A percentile compares a stretch with the other conserved stretches of the same genome.
phyloP scores from a whole-genome alignment of 164 flowering plant genomes.

The Sextonia rubra region DNA sequence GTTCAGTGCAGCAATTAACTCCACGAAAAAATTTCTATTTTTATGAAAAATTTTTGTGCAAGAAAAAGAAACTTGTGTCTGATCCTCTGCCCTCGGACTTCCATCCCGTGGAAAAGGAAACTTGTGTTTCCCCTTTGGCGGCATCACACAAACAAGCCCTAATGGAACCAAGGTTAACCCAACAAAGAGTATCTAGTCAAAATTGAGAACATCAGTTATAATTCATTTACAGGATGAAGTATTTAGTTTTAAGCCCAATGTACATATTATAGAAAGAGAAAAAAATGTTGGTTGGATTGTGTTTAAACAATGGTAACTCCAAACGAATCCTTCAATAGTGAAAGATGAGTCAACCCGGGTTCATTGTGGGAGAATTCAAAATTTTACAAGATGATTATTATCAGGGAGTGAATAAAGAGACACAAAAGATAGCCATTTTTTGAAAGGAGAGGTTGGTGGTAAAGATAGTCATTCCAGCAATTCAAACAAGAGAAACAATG shows the following conservation, averaged over 20 bases:
- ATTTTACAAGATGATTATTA: neutral
- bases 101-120: too few relatives aligned
- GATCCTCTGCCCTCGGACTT: too few relatives aligned
- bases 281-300: neutral
- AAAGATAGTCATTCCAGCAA: neutral
- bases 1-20: too few relatives aligned
- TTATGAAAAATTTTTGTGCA: too few relatives aligned
- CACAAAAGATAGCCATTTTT: neutral
- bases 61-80: too few relatives aligned
- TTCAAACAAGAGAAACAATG: neutral
- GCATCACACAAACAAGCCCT: too few relatives aligned
- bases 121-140: too few relatives aligned
- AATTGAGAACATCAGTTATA: too few relatives aligned
- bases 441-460: neutral
- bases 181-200: too few relatives aligned
- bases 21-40: too few relatives aligned
- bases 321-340: constrained; percentile 74
- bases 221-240: neutral
- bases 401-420: neutral
- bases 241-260: neutral
- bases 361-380: constrained; percentile 69
- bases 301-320: constrained; percentile 80
- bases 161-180: too few relatives aligned
- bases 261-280: neutral
- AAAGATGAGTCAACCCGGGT: constrained; percentile 69